These are phyloP conservation scores for Diaporthe amygdali DNA, from an alignment of 2,329 filamentous ascomycete species.

Conservation along the genomic window DNA sequence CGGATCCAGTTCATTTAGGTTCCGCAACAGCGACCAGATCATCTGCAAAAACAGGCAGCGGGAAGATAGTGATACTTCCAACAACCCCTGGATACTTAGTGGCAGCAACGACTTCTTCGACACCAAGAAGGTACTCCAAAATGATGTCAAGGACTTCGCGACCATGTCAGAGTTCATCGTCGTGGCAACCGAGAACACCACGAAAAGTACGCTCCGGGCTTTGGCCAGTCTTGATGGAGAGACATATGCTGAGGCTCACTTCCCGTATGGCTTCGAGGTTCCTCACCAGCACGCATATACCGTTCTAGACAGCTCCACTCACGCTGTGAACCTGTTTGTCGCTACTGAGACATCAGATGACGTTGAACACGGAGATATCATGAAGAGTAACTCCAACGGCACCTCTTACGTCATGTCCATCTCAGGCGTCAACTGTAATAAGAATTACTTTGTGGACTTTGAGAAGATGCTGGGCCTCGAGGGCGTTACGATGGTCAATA, in stretches of 20 bases:
- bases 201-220: slow-evolving; percentile 73
- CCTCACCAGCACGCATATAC: slow-evolving; percentile 85
- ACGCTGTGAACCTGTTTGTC: slow-evolving; percentile 93
- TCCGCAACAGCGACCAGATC: slow-evolving; percentile 59
- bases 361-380: slow-evolving; percentile 80
- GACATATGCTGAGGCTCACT: slow-evolving; percentile 81
- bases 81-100: slow-evolving; percentile 71
- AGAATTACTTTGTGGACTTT: slow-evolving; percentile 84
- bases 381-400: slow-evolving; percentile 99
- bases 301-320: slow-evolving; percentile 91
- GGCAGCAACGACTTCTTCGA: slow-evolving; percentile 82
- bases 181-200: slow-evolving; percentile 76
- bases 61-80: slow-evolving; percentile 68
- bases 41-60: slow-evolving; percentile 67
- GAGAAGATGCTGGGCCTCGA: slow-evolving; percentile 94
- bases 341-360: slow-evolving; percentile 72
- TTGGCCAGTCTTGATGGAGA: slow-evolving; percentile 85
- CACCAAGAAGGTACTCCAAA: slow-evolving; percentile 65
- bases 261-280: slow-evolving; percentile 84
- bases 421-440: slow-evolving; percentile 80
- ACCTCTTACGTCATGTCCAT: slow-evolving; percentile 92
- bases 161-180: slow-evolving; percentile 98
- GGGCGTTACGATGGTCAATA: slow-evolving; percentile 86
- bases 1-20: slow-evolving; percentile 60
- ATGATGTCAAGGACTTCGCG: slow-evolving; percentile 82